Base-by-base conservation (phyloP, 345 rosid species). In the Eucalyptus tenuipes region DNA sequence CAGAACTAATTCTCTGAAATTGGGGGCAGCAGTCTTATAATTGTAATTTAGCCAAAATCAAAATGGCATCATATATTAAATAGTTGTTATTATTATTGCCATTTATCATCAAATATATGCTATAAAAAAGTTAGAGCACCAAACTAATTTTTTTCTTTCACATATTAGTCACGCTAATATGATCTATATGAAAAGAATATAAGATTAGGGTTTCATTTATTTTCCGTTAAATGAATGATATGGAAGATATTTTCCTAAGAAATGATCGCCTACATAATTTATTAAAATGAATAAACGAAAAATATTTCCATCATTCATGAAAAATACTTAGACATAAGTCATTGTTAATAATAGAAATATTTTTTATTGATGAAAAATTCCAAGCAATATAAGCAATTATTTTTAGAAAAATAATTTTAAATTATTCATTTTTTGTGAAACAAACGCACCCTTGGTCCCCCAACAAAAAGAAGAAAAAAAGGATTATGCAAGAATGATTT, bases 361-460 rank as follows among this genome's bases (percentile, higher is more conserved):
- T 33, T 68, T 33, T 16, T 10, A 17, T 33, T 33, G 11, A 68
- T 10, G 10, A 33, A 16, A 16, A 31, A 33, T 18, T 68, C 1
- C 20, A 16, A 66, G 10, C 40, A 15, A 66, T 31, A 66, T 6
- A 66, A 4, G 12, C 3, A 2, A 31, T 31, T 24, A 61, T 7
- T 61, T 61, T 66, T 64, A 14, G 68, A 29, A 29, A 11, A 27
- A 27, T 29, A 3, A 27, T n/a, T 64, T 31, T 8, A 66, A 15
- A 31, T 16, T 2, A 16, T n/a, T 66, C 6, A 15, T 31, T 66
- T n/a, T 66, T 8, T 3, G 1, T 15, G 20, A n/a, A 66, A 66
- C 0, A 31, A 15, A 66, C 0, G 2, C 2, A 27, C 1, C 4
- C 8, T 12, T 27, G 0, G 8, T 61, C 31, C 18, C 50, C 49